A percentile compares a stretch with the other conserved stretches of the same genome.
These are phyloP conservation scores for Saccharomyces hybrid DNA, from an alignment of 1,139 yeast genomes.

Conservation along the genomic window DNA sequence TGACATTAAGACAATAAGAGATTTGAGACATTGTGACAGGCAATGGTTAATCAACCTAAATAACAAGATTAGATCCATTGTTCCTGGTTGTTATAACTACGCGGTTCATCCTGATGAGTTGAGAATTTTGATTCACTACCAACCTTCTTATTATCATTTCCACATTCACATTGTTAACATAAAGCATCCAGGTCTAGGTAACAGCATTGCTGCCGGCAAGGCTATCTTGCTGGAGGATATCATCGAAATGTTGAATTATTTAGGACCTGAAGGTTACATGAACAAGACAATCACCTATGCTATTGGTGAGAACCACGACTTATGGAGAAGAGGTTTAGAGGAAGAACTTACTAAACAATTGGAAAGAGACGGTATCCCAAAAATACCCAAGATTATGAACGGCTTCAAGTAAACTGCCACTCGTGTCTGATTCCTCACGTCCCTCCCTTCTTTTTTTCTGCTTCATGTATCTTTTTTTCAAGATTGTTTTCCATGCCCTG, in stretches of 20 bases:
- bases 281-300: slow-evolving; percentile 46
- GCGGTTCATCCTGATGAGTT: slow-evolving; percentile 36
- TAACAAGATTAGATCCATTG: slow-evolving; percentile 39
- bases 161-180: slow-evolving; percentile 83
- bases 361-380: slow-evolving; percentile 24
- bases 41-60: slow-evolving; percentile 46
- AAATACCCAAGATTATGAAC: slow-evolving; percentile 11
- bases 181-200: slow-evolving; percentile 63
- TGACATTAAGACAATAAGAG: slow-evolving; percentile 70
- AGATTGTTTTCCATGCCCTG: neutral
- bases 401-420: neutral
- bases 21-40: slow-evolving; percentile 52
- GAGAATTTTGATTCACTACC: slow-evolving; percentile 78
- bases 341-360: slow-evolving; percentile 22
- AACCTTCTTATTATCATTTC: slow-evolving; percentile 93
- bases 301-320: slow-evolving; percentile 67
- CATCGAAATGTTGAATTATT: slow-evolving; percentile 54
- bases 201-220: slow-evolving; percentile 67
- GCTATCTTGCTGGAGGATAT: slow-evolving; percentile 78
- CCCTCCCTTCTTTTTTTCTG: neutral
- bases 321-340: slow-evolving; percentile 44
- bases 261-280: slow-evolving; percentile 46
- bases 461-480: neutral
- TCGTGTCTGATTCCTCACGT: too few relatives aligned
- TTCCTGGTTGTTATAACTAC: slow-evolving; percentile 40